Evolutionary conservation across 2,329 filamentous ascomycete species (phyloP).

Genomic region (Coniella vitis): DNA sequence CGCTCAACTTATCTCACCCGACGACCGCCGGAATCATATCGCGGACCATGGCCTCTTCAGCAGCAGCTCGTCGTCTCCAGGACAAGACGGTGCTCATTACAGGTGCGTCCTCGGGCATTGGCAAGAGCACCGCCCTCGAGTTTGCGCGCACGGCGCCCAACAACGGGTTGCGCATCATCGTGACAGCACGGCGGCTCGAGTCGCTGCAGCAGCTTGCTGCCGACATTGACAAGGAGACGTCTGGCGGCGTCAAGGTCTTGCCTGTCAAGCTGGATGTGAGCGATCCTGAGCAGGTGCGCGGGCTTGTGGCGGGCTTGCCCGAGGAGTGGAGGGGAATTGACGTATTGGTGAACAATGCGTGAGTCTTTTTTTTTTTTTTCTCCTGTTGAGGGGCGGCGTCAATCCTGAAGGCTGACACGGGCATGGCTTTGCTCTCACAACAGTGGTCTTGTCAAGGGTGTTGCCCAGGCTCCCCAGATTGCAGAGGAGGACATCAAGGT

Average conservation of each 20-base stretch:
- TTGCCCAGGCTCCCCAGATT: conserved; percentile 81
- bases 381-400: no score
- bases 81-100: conserved; percentile 93
- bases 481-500: conserved; percentile 70
- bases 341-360: conserved; percentile 95
- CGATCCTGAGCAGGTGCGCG: conserved; percentile 64
- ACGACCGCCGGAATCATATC: background rate
- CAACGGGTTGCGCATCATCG: conserved; percentile 70
- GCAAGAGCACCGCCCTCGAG: conserved; percentile 74
- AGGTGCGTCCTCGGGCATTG: conserved; percentile 90
- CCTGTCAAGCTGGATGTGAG: conserved; percentile 84
- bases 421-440: background rate
- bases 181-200: conserved; percentile 84
- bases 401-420: background rate
- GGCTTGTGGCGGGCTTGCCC: conserved; percentile 67
- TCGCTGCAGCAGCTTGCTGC: conserved; percentile 66
- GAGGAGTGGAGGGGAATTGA: conserved; percentile 79
- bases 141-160: conserved; percentile 81
- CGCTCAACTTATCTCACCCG: background rate
- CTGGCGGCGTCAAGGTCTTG: conserved; percentile 72
- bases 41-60: conserved; percentile 48
- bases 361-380: conserved; percentile 28
- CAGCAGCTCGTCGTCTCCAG: conserved; percentile 73
- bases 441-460: conserved; percentile 82
- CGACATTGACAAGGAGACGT: conserved; percentile 71